Percentiles rank a stretch among this genome's conserved stretches.
Conservation (phyloP, 2,329 filamentous ascomycete genomes). For the Cercospora berteroae region DNA sequence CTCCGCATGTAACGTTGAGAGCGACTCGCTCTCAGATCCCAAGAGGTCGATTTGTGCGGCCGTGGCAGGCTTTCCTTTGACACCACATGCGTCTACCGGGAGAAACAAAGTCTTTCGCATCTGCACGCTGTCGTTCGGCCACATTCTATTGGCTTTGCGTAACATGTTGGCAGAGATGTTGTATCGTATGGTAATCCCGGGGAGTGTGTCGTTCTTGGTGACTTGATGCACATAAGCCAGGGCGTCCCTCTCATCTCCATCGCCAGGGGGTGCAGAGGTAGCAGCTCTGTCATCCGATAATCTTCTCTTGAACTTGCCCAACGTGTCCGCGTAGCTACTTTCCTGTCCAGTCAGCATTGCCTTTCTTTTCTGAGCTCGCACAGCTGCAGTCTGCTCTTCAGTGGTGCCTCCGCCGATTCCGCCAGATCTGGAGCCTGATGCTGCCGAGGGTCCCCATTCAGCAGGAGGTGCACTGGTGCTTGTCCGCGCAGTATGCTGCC, state of each 20-base stretch:
- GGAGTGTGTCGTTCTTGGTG: conserved; percentile 77
- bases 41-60: conserved; percentile 35
- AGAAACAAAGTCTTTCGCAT: conserved; percentile 75
- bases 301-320: conserved; percentile 60
- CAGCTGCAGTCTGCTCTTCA: conserved; percentile 47
- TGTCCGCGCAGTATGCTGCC: conserved; percentile 16
- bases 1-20: conserved; percentile 36
- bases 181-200: conserved; percentile 86
- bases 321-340: conserved; percentile 44
- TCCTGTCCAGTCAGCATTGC: conserved; percentile 44
- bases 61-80: conserved; percentile 66
- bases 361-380: conserved; percentile 51
- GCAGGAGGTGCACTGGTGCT: conserved; percentile 42
- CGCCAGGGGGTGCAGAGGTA: conserved; percentile 50
- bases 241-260: conserved; percentile 67
- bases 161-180: conserved; percentile 81
- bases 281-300: conserved; percentile 62
- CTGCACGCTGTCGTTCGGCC: conserved; percentile 90
- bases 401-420: conserved; percentile 47
- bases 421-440: conserved; percentile 36
- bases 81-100: conserved; percentile 83
- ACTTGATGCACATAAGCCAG: conserved; percentile 90
- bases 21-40: conserved; percentile 32
- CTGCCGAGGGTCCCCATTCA: conserved; percentile 48
- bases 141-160: conserved; percentile 85